Conservation (phyloP, 768 basidiomycete species). For the Boletus bicolor region DNA sequence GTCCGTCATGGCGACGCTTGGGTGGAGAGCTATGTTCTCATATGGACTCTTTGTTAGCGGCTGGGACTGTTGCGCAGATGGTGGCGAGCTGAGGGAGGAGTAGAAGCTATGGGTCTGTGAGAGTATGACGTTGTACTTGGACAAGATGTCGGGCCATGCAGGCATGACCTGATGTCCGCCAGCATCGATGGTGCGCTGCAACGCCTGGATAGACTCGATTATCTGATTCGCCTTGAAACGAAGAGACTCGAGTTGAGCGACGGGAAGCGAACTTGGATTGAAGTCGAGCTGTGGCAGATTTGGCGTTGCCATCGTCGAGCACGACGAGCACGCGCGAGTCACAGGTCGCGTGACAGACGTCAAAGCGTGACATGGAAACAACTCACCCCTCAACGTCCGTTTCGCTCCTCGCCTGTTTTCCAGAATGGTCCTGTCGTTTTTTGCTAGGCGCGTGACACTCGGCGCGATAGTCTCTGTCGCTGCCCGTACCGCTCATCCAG, state of each 20-base stretch:
- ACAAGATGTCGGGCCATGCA: slow-evolving; percentile 81
- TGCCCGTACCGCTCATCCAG: not conserved
- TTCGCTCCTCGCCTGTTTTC: not conserved
- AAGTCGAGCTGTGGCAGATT: slow-evolving; percentile 11
- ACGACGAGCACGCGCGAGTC: slow-evolving; percentile 2
- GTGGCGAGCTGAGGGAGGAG: slow-evolving; percentile 49
- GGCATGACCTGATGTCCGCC: slow-evolving; percentile 61
- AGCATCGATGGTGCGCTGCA: slow-evolving; percentile 62
- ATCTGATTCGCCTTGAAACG: slow-evolving; percentile 76
- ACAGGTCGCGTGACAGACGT: slow-evolving; percentile 15
- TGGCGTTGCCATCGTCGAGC: not conserved
- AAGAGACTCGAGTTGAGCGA: slow-evolving; percentile 72
- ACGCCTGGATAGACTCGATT: slow-evolving; percentile 66
- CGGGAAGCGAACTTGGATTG: slow-evolving; percentile 44
- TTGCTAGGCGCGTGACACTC: slow-evolving; percentile 8
- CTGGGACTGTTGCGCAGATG: slow-evolving; percentile 19
- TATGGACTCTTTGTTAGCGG: slow-evolving; percentile 36
- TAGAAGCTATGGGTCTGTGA: slow-evolving; percentile 81
- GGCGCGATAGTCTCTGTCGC: not conserved
- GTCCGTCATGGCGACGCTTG: slow-evolving; percentile 54
- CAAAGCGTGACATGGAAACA: slow-evolving; percentile 14
- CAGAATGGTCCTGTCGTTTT: slow-evolving; percentile 14
- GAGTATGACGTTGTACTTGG: slow-evolving; percentile 81
- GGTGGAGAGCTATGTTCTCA: slow-evolving; percentile 69
- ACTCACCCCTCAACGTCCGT: not conserved